Evolutionary conservation across 2,329 filamentous ascomycete genomes (phyloP).

Genomic region (Akanthomyces muscarius): DNA sequence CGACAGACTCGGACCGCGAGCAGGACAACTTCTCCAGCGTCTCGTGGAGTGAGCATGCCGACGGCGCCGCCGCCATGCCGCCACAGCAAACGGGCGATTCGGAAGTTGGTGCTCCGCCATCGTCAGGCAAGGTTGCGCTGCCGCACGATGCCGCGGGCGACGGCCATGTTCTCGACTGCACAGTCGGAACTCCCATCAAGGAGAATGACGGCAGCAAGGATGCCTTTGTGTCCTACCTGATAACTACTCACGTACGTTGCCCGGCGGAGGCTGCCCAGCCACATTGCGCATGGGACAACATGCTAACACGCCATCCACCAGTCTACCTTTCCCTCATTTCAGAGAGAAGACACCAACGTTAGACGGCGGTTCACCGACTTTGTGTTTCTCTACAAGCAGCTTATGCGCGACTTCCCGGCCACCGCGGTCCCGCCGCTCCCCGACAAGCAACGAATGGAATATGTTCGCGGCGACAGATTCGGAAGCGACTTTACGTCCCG

Average conservation of each 20-base stretch:
- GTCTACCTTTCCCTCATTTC: slow-evolving; percentile 93
- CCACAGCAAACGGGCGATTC: slow-evolving; percentile 7
- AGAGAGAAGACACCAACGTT: slow-evolving; percentile 72
- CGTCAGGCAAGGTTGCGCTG: slow-evolving; percentile 23
- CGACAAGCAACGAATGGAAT: slow-evolving; percentile 99
- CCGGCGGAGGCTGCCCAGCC: not conserved
- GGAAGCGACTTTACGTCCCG: slow-evolving; percentile 86
- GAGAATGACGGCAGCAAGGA: slow-evolving; percentile 97
- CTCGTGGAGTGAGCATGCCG: slow-evolving; percentile 65
- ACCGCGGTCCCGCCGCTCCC: slow-evolving; percentile 91
- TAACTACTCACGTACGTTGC: slow-evolving; percentile 73
- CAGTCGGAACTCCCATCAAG: slow-evolving; percentile 79
- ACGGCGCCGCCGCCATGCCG: slow-evolving; percentile 24
- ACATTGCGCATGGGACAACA: not conserved
- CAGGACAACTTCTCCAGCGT: slow-evolving; percentile 76
- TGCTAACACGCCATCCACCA: slow-evolving; percentile 33
- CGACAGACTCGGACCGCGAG: slow-evolving; percentile 28
- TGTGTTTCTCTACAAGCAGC: slow-evolving; percentile 88
- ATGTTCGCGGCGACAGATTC: slow-evolving; percentile 94
- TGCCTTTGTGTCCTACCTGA: slow-evolving; percentile 91
- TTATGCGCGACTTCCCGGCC: slow-evolving; percentile 82
- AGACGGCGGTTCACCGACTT: slow-evolving; percentile 97
- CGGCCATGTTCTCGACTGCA: slow-evolving; percentile 75
- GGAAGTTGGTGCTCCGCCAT: not conserved
- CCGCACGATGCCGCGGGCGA: slow-evolving; percentile 60